Base-by-base conservation (phyloP, 768 basidiomycete species). In the Rhodocollybia butyracea region DNA sequence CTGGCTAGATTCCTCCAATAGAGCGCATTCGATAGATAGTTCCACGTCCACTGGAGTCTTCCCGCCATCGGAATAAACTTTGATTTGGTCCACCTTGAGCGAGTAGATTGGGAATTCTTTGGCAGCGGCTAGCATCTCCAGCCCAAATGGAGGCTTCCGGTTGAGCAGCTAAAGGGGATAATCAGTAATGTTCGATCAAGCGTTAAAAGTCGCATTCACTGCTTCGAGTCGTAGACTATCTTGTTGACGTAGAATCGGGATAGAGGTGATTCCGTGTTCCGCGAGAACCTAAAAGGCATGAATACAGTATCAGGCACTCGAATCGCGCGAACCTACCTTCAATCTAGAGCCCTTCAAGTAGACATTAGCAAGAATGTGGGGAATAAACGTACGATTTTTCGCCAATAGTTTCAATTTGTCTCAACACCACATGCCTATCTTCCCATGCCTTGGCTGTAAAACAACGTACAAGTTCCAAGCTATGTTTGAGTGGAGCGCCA, bases 391-490 rank as follows among this genome's bases (percentile, higher is more conserved):
- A 92, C 91, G 90, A 91, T 81, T 92, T 93, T 64, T 94, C 91
- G 30, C 95, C 96, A 39, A 98, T 86, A n/a, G 86, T 83, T 31
- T 90, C 85, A 47, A 98, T 79, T 67, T 98, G 96, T 13, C 89
- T 80, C 52, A 98, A 79, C 6, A 96, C 88, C 13, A 86, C 73
- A 4, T 93, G 85, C 19, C 90, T 75, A 63, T 94, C 88, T 63
- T 98, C 95, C 96, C 96, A 98, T 40, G 92, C 87, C 62, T 88
- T 93, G 3, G 91, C 91, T 51, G 76, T 80, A 34, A 98, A 64
- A 60, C 86, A 89, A 11, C 95, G 86, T 24, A 88, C 68, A 27
- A 94, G 64, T 69, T 95, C 91, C 12, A 96, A 73, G 0, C 88
- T 86, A 56, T 87, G 66, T 63, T 88, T 88, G 24, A 88, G 70